Evolutionary conservation across 768 basidiomycete species (phyloP).

Genomic region (Pleurotus djamor): DNA sequence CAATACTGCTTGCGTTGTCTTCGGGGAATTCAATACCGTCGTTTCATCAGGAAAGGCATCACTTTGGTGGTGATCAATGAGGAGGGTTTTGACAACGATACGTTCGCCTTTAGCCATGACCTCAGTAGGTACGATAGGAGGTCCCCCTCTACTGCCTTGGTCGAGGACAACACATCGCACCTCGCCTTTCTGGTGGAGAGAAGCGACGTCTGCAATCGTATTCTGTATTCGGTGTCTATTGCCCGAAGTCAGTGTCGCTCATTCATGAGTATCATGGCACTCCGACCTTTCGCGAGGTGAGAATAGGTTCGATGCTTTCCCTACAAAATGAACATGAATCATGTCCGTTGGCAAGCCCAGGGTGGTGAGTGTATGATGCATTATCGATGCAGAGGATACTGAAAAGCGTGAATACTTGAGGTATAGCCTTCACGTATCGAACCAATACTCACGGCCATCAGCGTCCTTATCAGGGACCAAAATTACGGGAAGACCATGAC

Average conservation of each 20-base stretch:
- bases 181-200: no score
- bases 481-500: neutral
- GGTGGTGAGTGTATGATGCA: neutral
- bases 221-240: no score
- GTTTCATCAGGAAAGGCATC: neutral
- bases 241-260: neutral
- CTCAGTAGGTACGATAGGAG: neutral
- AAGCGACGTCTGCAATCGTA: neutral
- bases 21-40: neutral
- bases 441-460: neutral
- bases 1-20: neutral
- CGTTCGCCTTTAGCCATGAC: neutral
- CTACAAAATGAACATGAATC: neutral
- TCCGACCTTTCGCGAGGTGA: neutral
- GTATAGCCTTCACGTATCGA: neutral
- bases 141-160: neutral
- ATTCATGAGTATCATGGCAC: no score
- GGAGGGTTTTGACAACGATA: neutral
- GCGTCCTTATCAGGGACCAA: neutral
- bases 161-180: no score
- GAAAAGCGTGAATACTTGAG: no score
- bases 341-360: neutral
- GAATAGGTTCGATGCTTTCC: neutral
- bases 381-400: neutral
- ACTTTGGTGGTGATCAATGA: constrained; percentile 1